These are phyloP conservation scores for Mycena vitilis DNA, from an alignment of 768 basidiomycete genomes.

Conservation along the genomic window DNA sequence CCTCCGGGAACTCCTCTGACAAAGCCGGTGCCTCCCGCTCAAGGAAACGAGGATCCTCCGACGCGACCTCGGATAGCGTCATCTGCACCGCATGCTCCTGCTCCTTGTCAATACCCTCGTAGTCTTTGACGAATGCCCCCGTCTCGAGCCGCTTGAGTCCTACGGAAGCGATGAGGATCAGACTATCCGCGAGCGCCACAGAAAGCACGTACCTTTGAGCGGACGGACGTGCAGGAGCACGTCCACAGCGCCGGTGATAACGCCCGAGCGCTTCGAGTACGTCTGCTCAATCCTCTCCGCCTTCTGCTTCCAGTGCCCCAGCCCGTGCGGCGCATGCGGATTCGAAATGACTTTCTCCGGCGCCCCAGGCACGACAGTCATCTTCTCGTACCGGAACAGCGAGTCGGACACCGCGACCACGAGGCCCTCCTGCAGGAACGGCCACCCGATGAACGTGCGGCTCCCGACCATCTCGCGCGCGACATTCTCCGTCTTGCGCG, in stretches of 20 bases:
- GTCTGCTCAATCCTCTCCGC: constrained; percentile 83
- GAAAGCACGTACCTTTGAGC: constrained; percentile 75
- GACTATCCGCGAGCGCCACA: constrained; percentile 4
- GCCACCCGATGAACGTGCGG: constrained; percentile 89
- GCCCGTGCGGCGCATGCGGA: constrained; percentile 76
- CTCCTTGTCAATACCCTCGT: constrained; percentile 86
- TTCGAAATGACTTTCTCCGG: constrained; percentile 70
- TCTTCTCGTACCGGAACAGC: constrained; percentile 86
- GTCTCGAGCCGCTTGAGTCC: constrained; percentile 91
- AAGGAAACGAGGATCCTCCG: constrained; percentile 89
- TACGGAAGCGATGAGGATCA: constrained; percentile 41
- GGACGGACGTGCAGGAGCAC: constrained; percentile 90
- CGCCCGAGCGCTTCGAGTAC: constrained; percentile 92
- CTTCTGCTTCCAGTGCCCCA: constrained; percentile 83
- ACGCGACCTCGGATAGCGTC: constrained; percentile 80
- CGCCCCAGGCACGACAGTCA: constrained; percentile 61
- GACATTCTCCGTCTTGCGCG: constrained; percentile 74
- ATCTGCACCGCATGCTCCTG: constrained; percentile 90
- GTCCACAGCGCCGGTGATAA: constrained; percentile 85
- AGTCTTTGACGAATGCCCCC: constrained; percentile 95
- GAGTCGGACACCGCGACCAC: constrained; percentile 90
- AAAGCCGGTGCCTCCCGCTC: constrained; percentile 87
- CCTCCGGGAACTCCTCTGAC: constrained; percentile 89
- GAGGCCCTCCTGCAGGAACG: constrained; percentile 92
- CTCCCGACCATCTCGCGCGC: constrained; percentile 81